A percentile compares a stretch with the other conserved stretches of the same genome.
phyloP scores from a whole-genome alignment of 495 filamentous ascomycete species.

The Lophium mytilinum region DNA sequence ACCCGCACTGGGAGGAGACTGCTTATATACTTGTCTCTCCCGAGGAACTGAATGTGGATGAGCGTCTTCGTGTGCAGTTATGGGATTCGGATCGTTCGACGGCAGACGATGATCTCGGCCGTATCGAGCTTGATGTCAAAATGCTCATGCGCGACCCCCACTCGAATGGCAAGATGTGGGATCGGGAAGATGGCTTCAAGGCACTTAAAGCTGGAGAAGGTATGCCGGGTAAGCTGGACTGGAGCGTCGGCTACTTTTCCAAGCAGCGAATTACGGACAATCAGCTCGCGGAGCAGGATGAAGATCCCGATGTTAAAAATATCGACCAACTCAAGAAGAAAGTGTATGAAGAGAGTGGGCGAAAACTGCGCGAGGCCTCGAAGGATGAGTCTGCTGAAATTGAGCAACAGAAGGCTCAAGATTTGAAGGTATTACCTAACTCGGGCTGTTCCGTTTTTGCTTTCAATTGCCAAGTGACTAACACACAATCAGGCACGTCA shows the following conservation, averaged over 20 bases:
- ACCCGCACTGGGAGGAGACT: conserved; percentile 63
- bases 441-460: too few relatives aligned
- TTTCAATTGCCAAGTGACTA: too few relatives aligned
- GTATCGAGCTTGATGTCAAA: conserved; percentile 58
- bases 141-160: conserved; percentile 49
- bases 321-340: conserved; percentile 46
- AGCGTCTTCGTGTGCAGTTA: conserved; percentile 56
- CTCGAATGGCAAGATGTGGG: conserved; percentile 46
- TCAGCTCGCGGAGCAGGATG: conserved; percentile 48
- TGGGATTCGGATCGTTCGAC: conserved; percentile 65
- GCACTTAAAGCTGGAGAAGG: conserved; percentile 52
- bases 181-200: conserved; percentile 51
- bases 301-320: conserved; percentile 42
- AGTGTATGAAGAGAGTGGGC: conserved; percentile 42
- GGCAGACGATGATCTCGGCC: conserved; percentile 65
- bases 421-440: conserved; percentile 38
- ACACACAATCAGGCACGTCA: conserved; percentile 13
- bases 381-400: conserved; percentile 47
- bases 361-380: conserved; percentile 55
- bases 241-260: conserved; percentile 63
- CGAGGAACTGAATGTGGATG: conserved; percentile 64
- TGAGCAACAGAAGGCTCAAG: conserved; percentile 55
- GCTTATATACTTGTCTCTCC: conserved; percentile 55
- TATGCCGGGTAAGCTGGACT: conserved; percentile 62
- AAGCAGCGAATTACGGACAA: conserved; percentile 51